phyloP scores from a whole-genome alignment of 331 rosid genomes.

The Quercus lobata region DNA sequence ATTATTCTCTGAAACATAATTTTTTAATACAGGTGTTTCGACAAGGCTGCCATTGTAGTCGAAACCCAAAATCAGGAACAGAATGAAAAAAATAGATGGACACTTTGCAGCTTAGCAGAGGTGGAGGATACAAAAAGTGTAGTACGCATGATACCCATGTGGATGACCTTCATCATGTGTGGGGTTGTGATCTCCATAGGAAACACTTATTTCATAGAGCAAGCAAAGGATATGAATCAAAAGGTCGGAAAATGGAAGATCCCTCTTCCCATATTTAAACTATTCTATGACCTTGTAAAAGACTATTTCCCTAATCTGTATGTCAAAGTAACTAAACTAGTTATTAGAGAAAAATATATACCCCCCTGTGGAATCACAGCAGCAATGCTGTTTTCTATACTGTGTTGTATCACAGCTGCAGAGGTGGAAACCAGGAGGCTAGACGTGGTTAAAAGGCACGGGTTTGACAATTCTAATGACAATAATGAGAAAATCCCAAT shows the following conservation, averaged over 20 bases:
- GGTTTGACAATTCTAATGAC: constrained; percentile 1
- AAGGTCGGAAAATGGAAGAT: constrained; percentile 4
- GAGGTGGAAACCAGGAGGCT: constrained; percentile 15
- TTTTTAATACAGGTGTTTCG: constrained; percentile 14
- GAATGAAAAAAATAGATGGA: constrained; percentile 9
- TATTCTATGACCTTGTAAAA: not conserved
- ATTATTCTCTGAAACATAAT: too few species aligned
- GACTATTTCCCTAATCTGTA: not conserved
- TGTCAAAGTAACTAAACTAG: not conserved
- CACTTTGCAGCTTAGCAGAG: constrained; percentile 19
- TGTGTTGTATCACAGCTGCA: constrained; percentile 20
- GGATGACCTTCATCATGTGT: not conserved
- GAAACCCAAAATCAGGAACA: not conserved
- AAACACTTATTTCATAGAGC: constrained; percentile 17
- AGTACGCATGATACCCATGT: constrained; percentile 21
- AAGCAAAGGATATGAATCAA: constrained; percentile 22
- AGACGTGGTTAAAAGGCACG: constrained; percentile 1
- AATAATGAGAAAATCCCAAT: not conserved
- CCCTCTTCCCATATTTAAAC: constrained; percentile 2
- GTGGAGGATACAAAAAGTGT: constrained; percentile 22
- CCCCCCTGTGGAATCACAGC: constrained; percentile 4
- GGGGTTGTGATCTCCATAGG: constrained; percentile 24
- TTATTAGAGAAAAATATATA: not conserved
- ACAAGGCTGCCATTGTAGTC: constrained; percentile 24
- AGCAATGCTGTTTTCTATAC: constrained; percentile 1